Evolutionary conservation across 2,329 filamentous ascomycete genomes (phyloP).

Genomic region (Incumbomyces lentus): DNA sequence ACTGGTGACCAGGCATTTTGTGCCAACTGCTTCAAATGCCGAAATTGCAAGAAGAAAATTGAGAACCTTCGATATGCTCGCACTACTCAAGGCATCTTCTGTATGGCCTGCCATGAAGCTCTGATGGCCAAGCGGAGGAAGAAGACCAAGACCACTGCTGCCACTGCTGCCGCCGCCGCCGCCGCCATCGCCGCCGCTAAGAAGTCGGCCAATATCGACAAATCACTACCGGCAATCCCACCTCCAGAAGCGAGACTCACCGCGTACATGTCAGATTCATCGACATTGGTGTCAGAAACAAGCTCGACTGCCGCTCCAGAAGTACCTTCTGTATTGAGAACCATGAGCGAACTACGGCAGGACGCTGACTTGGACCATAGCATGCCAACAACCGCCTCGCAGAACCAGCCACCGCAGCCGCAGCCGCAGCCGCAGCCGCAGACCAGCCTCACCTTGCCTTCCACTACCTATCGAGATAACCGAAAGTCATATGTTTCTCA

Average conservation of each 20-base stretch:
- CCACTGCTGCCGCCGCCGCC: conserved; percentile 20
- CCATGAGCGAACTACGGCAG: conserved; percentile 15
- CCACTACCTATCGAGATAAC: conserved; percentile 67
- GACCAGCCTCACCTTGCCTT: conserved; percentile 58
- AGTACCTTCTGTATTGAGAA: conserved; percentile 17
- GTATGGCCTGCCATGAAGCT: conserved; percentile 97
- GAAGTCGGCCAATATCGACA: conserved; percentile 60
- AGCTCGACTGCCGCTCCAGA: conserved; percentile 34
- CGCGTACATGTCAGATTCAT: conserved; percentile 10
- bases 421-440: too few species aligned
- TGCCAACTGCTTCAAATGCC: conserved; percentile 89
- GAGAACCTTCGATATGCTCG: conserved; percentile 96
- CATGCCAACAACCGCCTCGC: conserved; percentile 18
- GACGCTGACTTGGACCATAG: conserved; percentile 2
- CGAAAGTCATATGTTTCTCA: conserved; percentile 60
- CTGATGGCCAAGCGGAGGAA: conserved; percentile 88
- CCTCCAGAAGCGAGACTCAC: conserved; percentile 41
- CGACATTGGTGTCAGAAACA: conserved; percentile 32
- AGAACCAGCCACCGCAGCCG: conserved; percentile 34
- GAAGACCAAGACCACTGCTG: conserved; percentile 29
- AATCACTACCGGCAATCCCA: conserved; percentile 83
- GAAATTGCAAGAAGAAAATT: conserved; percentile 98
- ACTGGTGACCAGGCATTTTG: conserved; percentile 98
- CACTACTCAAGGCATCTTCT: conserved; percentile 97
- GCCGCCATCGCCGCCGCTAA: conserved; percentile 23